These are phyloP conservation scores for Sporisorium sorghi DNA, from an alignment of 1,284 basidiomycete species.

Conservation along the genomic window DNA sequence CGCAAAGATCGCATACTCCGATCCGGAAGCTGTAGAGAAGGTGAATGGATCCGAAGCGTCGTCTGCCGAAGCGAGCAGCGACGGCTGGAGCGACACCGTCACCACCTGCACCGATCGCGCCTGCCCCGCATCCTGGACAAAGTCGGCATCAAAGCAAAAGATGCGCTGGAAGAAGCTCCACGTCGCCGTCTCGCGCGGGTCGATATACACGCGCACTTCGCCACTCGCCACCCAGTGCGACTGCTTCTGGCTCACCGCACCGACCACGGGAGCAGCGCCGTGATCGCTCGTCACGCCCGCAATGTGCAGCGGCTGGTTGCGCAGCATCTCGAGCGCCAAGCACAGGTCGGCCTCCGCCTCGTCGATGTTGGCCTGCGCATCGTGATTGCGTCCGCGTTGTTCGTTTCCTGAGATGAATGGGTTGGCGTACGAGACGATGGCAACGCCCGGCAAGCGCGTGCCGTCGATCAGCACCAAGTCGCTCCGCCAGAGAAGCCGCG, in stretches of 20 bases:
- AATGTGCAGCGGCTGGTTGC: constrained; percentile 56
- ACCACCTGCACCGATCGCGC: constrained; percentile 31
- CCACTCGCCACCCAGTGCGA: constrained; percentile 42
- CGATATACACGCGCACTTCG: constrained; percentile 51
- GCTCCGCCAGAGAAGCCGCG: constrained; percentile 62
- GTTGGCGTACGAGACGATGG: constrained; percentile 60
- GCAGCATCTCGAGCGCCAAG: constrained; percentile 66
- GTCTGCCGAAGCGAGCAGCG: constrained; percentile 11
- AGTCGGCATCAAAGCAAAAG: constrained; percentile 54
- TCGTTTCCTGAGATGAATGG: constrained; percentile 39
- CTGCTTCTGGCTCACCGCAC: constrained; percentile 3
- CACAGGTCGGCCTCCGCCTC: constrained; percentile 62
- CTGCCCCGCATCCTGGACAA: constrained; percentile 27
- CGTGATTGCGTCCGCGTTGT: constrained; percentile 4
- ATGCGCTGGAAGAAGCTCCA: constrained; percentile 57
- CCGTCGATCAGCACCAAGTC: constrained; percentile 60
- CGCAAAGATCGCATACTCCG: constrained; percentile 49
- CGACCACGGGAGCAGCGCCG: constrained; percentile 5
- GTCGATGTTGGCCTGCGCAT: constrained; percentile 8
- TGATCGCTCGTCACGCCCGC: constrained; percentile 22
- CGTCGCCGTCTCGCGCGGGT: constrained; percentile 48
- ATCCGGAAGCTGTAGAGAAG: constrained; percentile 7
- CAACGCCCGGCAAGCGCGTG: constrained; percentile 56
- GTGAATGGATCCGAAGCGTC: constrained; percentile 24
- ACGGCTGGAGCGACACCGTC: constrained; percentile 26